Conservation (phyloP, 1,284 basidiomycete genomes). For the Leccinum griseonigrum region DNA sequence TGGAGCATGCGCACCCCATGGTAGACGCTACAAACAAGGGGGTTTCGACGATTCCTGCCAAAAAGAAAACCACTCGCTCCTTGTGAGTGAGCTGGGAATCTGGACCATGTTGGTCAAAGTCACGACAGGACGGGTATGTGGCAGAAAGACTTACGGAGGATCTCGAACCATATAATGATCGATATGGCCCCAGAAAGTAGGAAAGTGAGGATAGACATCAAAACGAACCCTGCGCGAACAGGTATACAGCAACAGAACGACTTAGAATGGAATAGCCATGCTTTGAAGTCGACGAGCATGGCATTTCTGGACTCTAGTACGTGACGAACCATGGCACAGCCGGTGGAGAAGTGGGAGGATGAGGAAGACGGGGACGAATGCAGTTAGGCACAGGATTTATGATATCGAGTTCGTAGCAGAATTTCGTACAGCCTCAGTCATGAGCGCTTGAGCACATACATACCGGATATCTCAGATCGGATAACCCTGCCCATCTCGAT, state of each 20-base stretch:
- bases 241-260: constrained; percentile 64
- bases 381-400: neutral
- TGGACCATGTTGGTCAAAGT: constrained; percentile 8
- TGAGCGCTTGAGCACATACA: neutral
- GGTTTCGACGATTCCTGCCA: constrained; percentile 50
- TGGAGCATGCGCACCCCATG: constrained; percentile 45
- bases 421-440: constrained; percentile 9
- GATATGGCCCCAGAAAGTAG: constrained; percentile 50
- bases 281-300: constrained; percentile 24
- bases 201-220: constrained; percentile 51
- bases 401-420: neutral
- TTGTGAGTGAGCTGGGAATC: constrained; percentile 37
- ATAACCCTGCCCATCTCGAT: constrained; percentile 14
- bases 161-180: constrained; percentile 56
- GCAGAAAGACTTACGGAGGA: constrained; percentile 43
- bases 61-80: constrained; percentile 43
- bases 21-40: constrained; percentile 50
- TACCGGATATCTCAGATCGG: neutral
- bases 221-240: constrained; percentile 57
- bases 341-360: neutral
- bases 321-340: neutral
- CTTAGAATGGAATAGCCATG: constrained; percentile 30
- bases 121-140: neutral
- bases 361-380: neutral
- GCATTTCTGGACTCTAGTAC: neutral